A percentile compares a stretch with the other conserved stretches of the same genome.
Conservation (phyloP, 495 filamentous ascomycete genomes). For the Tetracladium setigerum region DNA sequence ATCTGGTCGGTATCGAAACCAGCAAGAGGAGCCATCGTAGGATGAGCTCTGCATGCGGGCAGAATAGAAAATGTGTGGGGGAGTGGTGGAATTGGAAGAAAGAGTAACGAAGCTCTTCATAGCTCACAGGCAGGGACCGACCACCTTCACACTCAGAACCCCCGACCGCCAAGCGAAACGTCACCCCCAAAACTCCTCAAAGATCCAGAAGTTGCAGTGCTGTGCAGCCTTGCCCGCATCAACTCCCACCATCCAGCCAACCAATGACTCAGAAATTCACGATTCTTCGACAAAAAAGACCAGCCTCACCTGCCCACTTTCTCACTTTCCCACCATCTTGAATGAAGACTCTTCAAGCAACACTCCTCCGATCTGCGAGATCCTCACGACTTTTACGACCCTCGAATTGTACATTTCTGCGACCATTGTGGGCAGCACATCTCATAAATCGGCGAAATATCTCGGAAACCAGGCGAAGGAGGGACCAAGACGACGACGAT, state of each 20-base stretch:
- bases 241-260: constrained; percentile 4
- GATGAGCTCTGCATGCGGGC: constrained; percentile 31
- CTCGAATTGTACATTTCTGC: background rate
- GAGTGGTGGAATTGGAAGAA: background rate
- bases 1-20: constrained; percentile 75
- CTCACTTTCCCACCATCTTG: constrained; percentile 2
- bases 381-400: constrained; percentile 12
- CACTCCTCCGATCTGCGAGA: constrained; percentile 18
- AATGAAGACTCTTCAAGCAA: constrained; percentile 18
- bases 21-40: constrained; percentile 54
- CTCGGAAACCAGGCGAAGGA: background rate
- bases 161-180: constrained; percentile 5
- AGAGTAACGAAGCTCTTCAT: background rate
- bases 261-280: constrained; percentile 20
- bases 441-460: constrained; percentile 9
- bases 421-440: background rate
- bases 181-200: background rate
- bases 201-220: too few species aligned
- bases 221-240: constrained; percentile 9
- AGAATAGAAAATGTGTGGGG: constrained; percentile 2
- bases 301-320: constrained; percentile 4
- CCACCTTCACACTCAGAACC: too few species aligned
- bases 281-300: background rate
- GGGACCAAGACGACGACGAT: constrained; percentile 4
- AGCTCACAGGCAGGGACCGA: background rate